Evolutionary conservation across 2,329 filamentous ascomycete genomes (phyloP).

Genomic region (Fusarium albosuccineum): DNA sequence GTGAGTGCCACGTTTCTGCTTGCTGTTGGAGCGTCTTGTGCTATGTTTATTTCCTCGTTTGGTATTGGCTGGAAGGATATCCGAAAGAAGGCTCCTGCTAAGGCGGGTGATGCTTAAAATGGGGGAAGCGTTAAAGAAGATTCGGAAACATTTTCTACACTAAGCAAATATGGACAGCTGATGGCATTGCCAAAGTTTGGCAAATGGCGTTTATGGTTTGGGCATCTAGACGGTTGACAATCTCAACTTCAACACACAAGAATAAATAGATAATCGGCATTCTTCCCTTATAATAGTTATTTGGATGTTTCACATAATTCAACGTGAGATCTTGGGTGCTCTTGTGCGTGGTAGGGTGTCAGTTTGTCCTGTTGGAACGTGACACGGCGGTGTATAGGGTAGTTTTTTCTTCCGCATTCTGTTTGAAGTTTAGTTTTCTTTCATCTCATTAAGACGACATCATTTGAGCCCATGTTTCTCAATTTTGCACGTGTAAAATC

Average conservation of each 20-base stretch:
- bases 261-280: not conserved
- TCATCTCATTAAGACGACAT: not conserved
- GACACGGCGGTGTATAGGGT: slow-evolving; percentile 16
- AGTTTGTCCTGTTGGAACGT: not conserved
- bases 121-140: not conserved
- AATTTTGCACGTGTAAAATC: not conserved
- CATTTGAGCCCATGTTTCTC: not conserved
- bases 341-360: not conserved
- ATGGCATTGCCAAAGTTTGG: not conserved
- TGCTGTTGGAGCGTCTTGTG: slow-evolving; percentile 48
- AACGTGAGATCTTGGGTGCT: not conserved
- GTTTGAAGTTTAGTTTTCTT: not conserved
- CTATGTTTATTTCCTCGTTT: slow-evolving; percentile 52
- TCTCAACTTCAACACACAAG: slow-evolving; percentile 1
- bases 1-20: slow-evolving; percentile 49
- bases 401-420: slow-evolving; percentile 21
- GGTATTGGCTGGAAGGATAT: slow-evolving; percentile 63
- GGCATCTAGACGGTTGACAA: not conserved
- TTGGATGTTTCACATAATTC: no score
- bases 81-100: slow-evolving; percentile 50
- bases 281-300: not conserved
- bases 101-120: slow-evolving; percentile 34
- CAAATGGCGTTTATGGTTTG: not conserved
- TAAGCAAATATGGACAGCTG: not conserved
- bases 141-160: not conserved